These are phyloP conservation scores for Hippophae gyantsensis DNA, from an alignment of 306 rosid genomes.

Conservation along the genomic window DNA sequence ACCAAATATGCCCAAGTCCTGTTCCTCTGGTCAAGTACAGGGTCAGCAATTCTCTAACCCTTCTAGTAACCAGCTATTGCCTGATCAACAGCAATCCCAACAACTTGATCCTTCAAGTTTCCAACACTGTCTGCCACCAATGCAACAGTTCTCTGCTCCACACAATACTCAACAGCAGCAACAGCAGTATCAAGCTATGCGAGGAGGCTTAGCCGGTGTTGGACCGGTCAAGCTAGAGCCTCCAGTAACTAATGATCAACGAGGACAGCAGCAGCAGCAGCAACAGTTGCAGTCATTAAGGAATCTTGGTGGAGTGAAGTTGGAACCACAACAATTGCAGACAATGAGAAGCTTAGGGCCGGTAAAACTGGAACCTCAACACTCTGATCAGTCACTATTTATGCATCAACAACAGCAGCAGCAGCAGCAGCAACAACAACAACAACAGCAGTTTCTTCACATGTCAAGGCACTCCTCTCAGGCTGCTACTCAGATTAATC, in stretches of 20 bases:
- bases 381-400: slow-evolving; percentile 64
- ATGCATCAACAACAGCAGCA: slow-evolving; percentile 69
- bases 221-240: slow-evolving; percentile 81
- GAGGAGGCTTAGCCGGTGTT: slow-evolving; percentile 60
- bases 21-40: slow-evolving; percentile 69
- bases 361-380: slow-evolving; percentile 73
- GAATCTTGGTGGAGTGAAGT: slow-evolving; percentile 52
- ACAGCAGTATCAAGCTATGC: slow-evolving; percentile 68
- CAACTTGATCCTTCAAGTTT: slow-evolving; percentile 69
- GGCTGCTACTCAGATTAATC: slow-evolving; percentile 83
- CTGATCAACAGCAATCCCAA: slow-evolving; percentile 78
- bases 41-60: slow-evolving; percentile 71
- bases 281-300: slow-evolving; percentile 68
- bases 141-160: slow-evolving; percentile 78
- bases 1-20: slow-evolving; percentile 52
- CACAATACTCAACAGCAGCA: slow-evolving; percentile 58
- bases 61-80: slow-evolving; percentile 54
- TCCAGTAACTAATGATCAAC: slow-evolving; percentile 64
- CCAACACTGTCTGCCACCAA: slow-evolving; percentile 74
- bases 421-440: slow-evolving; percentile 37
- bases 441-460: slow-evolving; percentile 70
- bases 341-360: slow-evolving; percentile 42
- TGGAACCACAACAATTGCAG: slow-evolving; percentile 76
- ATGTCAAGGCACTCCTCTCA: slow-evolving; percentile 87
- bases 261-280: slow-evolving; percentile 46